These are phyloP conservation scores for Sporisorium scitamineum DNA, from an alignment of 1,284 basidiomycete species.

Conservation along the genomic window DNA sequence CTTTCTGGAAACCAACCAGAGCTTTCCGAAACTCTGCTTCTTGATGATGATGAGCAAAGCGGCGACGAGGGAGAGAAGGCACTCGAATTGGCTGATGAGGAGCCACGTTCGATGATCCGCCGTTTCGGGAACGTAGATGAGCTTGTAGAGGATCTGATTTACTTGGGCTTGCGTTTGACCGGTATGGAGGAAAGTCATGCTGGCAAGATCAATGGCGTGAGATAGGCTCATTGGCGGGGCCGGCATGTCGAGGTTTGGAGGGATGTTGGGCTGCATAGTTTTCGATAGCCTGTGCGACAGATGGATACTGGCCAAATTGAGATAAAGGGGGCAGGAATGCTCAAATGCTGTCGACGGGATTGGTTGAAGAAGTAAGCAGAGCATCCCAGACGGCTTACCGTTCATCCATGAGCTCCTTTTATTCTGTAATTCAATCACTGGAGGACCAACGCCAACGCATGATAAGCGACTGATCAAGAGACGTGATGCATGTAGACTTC, in stretches of 20 bases:
- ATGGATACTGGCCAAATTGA: too few relatives aligned
- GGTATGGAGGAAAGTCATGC: slow-evolving; percentile 6
- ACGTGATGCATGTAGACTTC: too few relatives aligned
- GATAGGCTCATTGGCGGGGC: background rate
- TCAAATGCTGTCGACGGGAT: too few relatives aligned
- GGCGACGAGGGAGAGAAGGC: background rate
- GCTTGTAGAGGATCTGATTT: background rate
- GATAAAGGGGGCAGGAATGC: too few relatives aligned
- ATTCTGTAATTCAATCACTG: too few relatives aligned
- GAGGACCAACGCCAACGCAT: too few relatives aligned
- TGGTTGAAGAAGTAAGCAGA: too few relatives aligned
- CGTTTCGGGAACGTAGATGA: slow-evolving; percentile 3
- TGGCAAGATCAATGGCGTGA: background rate
- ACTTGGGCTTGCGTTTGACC: slow-evolving; percentile 2
- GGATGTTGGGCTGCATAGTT: background rate
- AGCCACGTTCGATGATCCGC: slow-evolving; percentile 3
- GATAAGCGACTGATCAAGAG: too few relatives aligned
- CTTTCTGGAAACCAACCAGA: slow-evolving; percentile 11
- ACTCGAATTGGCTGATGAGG: slow-evolving; percentile 10
- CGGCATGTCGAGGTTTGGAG: too few relatives aligned
- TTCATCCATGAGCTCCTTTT: too few relatives aligned
- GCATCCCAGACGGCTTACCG: too few relatives aligned
- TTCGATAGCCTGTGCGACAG: background rate
- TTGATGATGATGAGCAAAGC: slow-evolving; percentile 5
- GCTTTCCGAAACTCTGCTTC: slow-evolving; percentile 9